These are phyloP conservation scores for Candida sanyaensis DNA, from an alignment of 1,139 yeast species.

Conservation along the genomic window DNA sequence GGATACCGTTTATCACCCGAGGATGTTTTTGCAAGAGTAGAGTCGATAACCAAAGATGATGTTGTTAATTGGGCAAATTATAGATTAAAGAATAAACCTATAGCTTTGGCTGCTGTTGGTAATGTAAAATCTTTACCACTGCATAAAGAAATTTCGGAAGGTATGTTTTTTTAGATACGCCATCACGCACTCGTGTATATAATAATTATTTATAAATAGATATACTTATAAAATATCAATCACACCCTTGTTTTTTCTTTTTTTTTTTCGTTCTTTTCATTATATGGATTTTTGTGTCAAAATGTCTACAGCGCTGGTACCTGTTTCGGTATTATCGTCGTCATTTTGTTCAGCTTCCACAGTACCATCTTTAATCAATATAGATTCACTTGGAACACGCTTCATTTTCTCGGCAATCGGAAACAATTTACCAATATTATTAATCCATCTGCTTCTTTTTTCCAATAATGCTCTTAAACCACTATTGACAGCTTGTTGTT, in stretches of 20 bases:
- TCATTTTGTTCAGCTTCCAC: constrained; percentile 47
- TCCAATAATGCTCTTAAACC: constrained; percentile 80
- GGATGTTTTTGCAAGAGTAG: constrained; percentile 85
- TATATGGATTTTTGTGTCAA: constrained; percentile 13
- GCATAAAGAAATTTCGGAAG: constrained; percentile 49
- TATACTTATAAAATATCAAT: too few relatives aligned
- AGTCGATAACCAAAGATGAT: constrained; percentile 74
- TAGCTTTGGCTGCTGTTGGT: constrained; percentile 91
- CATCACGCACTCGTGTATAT: neutral
- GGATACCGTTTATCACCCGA: constrained; percentile 90
- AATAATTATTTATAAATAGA: neutral
- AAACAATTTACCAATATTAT: constrained; percentile 84
- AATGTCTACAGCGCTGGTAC: constrained; percentile 17
- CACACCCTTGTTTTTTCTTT: too few relatives aligned
- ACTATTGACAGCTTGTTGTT: constrained; percentile 63
- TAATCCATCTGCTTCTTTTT: constrained; percentile 86
- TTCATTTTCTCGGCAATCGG: constrained; percentile 68
- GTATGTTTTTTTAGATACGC: constrained; percentile 28
- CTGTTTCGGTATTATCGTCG: constrained; percentile 28
- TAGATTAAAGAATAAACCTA: constrained; percentile 73
- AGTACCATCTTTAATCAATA: constrained; percentile 45
- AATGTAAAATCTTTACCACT: constrained; percentile 66
- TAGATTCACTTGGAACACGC: constrained; percentile 67
- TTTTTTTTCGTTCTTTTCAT: neutral
- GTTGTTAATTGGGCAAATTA: constrained; percentile 88